Conservation (phyloP, 2,329 filamentous ascomycete species). For the Penicillium nordicum region DNA sequence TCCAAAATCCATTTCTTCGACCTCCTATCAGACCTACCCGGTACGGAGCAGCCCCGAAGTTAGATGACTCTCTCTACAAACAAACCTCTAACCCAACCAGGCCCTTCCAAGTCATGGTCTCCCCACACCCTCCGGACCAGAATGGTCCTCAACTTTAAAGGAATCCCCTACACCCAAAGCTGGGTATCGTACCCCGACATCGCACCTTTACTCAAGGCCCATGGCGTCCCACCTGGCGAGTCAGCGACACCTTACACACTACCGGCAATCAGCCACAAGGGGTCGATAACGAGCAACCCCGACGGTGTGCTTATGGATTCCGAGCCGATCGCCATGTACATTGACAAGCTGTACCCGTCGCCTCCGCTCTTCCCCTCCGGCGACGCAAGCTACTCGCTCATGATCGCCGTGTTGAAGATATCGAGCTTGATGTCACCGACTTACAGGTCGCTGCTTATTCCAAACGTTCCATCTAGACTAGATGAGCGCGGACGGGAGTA, state of each 20-base stretch:
- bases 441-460: conserved; percentile 18
- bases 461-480: conserved; percentile 22
- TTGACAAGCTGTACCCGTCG: conserved; percentile 30
- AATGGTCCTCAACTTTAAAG: conserved; percentile 27
- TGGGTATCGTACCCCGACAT: conserved; percentile 28
- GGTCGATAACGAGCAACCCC: conserved; percentile 22
- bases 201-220: conserved; percentile 24
- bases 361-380: conserved; percentile 33
- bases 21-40: conserved; percentile 27
- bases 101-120: conserved; percentile 30
- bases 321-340: conserved; percentile 30
- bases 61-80: not conserved
- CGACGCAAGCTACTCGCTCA: conserved; percentile 33
- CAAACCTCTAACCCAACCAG: conserved; percentile 16
- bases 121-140: conserved; percentile 28
- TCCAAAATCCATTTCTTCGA: conserved; percentile 35
- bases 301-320: conserved; percentile 34
- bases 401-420: conserved; percentile 22
- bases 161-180: conserved; percentile 28
- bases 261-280: conserved; percentile 33
- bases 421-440: not conserved
- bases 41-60: conserved; percentile 10
- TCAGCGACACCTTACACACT: conserved; percentile 27
- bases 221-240: conserved; percentile 23
- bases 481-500: conserved; percentile 31